Evolutionary conservation across 495 filamentous ascomycete genomes (phyloP).

Genomic region (Parathielavia appendiculata): DNA sequence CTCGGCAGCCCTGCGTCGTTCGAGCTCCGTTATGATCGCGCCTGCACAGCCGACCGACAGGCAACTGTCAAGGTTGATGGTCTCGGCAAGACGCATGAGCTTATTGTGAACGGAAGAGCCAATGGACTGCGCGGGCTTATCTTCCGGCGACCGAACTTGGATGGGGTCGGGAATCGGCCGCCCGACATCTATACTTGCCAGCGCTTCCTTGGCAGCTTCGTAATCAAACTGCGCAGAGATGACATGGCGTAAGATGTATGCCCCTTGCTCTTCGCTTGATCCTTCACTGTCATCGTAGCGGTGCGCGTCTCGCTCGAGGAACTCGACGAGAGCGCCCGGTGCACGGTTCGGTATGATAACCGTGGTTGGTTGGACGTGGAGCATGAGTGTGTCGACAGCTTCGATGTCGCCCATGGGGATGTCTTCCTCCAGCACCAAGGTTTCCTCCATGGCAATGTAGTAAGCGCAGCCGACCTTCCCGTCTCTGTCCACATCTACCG

Average conservation of each 20-base stretch:
- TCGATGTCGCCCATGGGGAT: slow-evolving; percentile 65
- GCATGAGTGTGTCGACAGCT: slow-evolving; percentile 66
- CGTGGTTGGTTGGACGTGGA: slow-evolving; percentile 74
- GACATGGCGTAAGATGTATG: slow-evolving; percentile 68
- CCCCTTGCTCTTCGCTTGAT: slow-evolving; percentile 30
- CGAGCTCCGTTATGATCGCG: slow-evolving; percentile 73
- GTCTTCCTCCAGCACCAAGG: slow-evolving; percentile 75
- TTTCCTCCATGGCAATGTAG: slow-evolving; percentile 70
- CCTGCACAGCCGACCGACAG: slow-evolving; percentile 68
- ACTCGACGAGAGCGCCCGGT: slow-evolving; percentile 53
- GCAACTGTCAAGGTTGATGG: slow-evolving; percentile 72
- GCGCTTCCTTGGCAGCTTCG: slow-evolving; percentile 60
- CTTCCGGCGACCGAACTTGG: slow-evolving; percentile 50
- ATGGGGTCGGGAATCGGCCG: slow-evolving; percentile 46
- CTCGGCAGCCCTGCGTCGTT: slow-evolving; percentile 60
- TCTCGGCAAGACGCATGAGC: slow-evolving; percentile 65
- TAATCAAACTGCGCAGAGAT: slow-evolving; percentile 75
- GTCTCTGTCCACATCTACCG: slow-evolving; percentile 67
- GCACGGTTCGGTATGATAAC: slow-evolving; percentile 68
- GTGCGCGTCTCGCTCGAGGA: slow-evolving; percentile 42
- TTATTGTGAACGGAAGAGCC: slow-evolving; percentile 55
- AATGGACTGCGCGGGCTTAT: slow-evolving; percentile 44
- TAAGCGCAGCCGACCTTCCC: slow-evolving; percentile 82
- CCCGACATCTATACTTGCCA: slow-evolving; percentile 54
- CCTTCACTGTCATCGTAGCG: slow-evolving; percentile 32